A percentile compares a stretch with the other conserved stretches of the same genome.
Evolutionary conservation across 306 rosid genomes (phyloP).

Genomic region (Cicer yamashitae): DNA sequence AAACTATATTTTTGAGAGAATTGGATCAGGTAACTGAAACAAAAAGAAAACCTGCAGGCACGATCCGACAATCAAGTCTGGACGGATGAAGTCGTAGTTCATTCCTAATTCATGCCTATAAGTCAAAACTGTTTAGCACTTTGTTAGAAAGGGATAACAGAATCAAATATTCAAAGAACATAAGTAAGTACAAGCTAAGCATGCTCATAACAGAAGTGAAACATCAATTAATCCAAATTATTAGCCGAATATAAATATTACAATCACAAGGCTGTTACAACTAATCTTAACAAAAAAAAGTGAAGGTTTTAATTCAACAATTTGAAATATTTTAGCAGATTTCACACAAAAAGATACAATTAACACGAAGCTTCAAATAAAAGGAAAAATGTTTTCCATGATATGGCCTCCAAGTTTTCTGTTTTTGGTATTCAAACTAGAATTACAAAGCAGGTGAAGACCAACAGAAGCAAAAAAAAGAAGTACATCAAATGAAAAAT

Average conservation of each 20-base stretch:
- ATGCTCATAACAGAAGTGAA: slow-evolving; percentile 10
- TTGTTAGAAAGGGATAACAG: slow-evolving; percentile 42
- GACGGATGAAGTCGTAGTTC: slow-evolving; percentile 84
- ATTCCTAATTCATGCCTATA: slow-evolving; percentile 96
- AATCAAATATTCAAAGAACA: slow-evolving; percentile 30
- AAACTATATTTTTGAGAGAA: slow-evolving; percentile 34
- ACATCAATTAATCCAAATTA: slow-evolving; percentile 36
- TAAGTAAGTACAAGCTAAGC: background rate
- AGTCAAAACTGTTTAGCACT: slow-evolving; percentile 72
- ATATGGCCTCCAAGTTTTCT: slow-evolving; percentile 15
- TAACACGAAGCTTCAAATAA: slow-evolving; percentile 25
- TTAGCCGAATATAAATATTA: slow-evolving; percentile 20
- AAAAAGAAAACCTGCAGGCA: slow-evolving; percentile 82
- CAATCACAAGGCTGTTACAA: slow-evolving; percentile 21
- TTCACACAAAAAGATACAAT: slow-evolving; percentile 17
- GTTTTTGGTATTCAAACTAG: slow-evolving; percentile 25
- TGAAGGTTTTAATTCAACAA: background rate
- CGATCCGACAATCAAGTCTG: slow-evolving; percentile 95
- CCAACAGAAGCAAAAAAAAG: slow-evolving; percentile 29
- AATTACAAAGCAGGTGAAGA: slow-evolving; percentile 23
- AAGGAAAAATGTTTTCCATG: slow-evolving; percentile 29
- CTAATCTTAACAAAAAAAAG: slow-evolving; percentile 20
- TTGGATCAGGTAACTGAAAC: slow-evolving; percentile 3
- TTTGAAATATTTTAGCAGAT: slow-evolving; percentile 24
- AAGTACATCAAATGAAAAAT: background rate